A percentile compares a stretch with the other conserved stretches of the same genome.
Evolutionary conservation across 352 stramenopile genomes (phyloP).

Genomic region (Phytopythium cucurbitacearum): DNA sequence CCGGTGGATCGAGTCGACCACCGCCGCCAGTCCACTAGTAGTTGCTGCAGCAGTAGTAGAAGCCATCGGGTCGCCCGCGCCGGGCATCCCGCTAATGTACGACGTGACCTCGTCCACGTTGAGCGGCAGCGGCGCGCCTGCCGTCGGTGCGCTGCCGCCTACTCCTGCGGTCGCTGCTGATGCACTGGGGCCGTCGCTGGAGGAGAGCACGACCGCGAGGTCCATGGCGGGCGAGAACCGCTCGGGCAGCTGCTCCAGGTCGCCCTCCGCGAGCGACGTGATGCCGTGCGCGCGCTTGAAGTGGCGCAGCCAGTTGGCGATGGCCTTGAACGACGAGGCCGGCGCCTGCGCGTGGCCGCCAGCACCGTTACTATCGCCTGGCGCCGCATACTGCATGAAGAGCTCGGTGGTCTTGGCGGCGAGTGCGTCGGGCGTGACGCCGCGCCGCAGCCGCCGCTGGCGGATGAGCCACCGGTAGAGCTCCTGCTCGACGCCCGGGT

Average conservation of each 20-base stretch:
- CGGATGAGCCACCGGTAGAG: slow-evolving; percentile 83
- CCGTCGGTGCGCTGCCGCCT: neutral
- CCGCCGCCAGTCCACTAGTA: slow-evolving; percentile 15
- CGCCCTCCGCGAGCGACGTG: slow-evolving; percentile 41
- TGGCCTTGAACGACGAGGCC: slow-evolving; percentile 33
- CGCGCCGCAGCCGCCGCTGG: slow-evolving; percentile 43
- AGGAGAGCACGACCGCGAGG: slow-evolving; percentile 11
- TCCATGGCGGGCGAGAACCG: slow-evolving; percentile 66
- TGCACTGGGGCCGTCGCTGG: neutral
- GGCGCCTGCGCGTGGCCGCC: slow-evolving; percentile 14
- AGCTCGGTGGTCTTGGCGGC: slow-evolving; percentile 53
- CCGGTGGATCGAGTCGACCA: slow-evolving; percentile 27
- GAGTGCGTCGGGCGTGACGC: slow-evolving; percentile 44
- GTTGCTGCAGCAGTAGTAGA: slow-evolving; percentile 1
- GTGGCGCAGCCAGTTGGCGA: slow-evolving; percentile 57
- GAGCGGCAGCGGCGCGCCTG: neutral
- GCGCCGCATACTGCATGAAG: slow-evolving; percentile 58
- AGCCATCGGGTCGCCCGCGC: neutral
- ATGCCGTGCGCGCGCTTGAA: slow-evolving; percentile 68
- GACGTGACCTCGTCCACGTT: slow-evolving; percentile 26
- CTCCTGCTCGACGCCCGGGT: slow-evolving; percentile 76
- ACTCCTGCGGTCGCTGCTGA: neutral
- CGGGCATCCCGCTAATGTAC: slow-evolving; percentile 22
- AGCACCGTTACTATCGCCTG: too few relatives aligned
- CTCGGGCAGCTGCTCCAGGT: slow-evolving; percentile 44